These are phyloP conservation scores for Globomyces pollinis-pini DNA, from an alignment of 192 early-diverging fungal species.

Conservation along the genomic window DNA sequence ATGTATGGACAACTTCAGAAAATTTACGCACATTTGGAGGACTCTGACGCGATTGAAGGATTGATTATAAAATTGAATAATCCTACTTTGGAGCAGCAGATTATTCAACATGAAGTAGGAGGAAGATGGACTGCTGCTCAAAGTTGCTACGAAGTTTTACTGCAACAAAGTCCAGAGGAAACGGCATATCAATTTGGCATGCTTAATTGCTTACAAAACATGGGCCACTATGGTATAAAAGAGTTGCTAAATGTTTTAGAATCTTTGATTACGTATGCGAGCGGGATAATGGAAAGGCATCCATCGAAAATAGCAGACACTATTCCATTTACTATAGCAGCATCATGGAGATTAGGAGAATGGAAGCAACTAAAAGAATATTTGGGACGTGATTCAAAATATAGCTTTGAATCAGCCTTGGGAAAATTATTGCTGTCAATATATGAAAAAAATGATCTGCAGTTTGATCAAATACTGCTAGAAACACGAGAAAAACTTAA, in stretches of 20 bases:
- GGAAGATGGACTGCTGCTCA: conserved; percentile 63
- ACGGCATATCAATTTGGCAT: conserved; percentile 47
- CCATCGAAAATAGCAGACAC: conserved; percentile 43
- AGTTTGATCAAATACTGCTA: conserved; percentile 28
- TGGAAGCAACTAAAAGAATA: conserved; percentile 48
- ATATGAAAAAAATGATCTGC: conserved; percentile 20
- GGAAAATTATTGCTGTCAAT: conserved; percentile 44
- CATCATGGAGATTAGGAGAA: conserved; percentile 56
- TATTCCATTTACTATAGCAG: conserved; percentile 44
- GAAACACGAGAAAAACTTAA: conserved; percentile 38
- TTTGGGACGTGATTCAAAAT: conserved; percentile 24
- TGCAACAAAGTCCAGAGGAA: conserved; percentile 35
- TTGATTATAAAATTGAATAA: conserved; percentile 36
- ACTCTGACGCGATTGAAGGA: conserved; percentile 64
- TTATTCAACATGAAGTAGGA: conserved; percentile 53
- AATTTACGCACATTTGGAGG: conserved; percentile 61
- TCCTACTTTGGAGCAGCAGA: conserved; percentile 53
- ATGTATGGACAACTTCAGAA: conserved; percentile 46
- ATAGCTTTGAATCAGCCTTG: conserved; percentile 48
- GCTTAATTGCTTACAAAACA: conserved; percentile 60
- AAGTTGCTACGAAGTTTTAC: conserved; percentile 49
- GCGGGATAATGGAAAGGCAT: conserved; percentile 30
- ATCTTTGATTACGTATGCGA: conserved; percentile 41
- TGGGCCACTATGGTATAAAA: conserved; percentile 63
- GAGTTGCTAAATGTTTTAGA: too few relatives aligned